Base-by-base conservation (phyloP, 495 filamentous ascomycete species). In the Aeminium ludgeri region DNA sequence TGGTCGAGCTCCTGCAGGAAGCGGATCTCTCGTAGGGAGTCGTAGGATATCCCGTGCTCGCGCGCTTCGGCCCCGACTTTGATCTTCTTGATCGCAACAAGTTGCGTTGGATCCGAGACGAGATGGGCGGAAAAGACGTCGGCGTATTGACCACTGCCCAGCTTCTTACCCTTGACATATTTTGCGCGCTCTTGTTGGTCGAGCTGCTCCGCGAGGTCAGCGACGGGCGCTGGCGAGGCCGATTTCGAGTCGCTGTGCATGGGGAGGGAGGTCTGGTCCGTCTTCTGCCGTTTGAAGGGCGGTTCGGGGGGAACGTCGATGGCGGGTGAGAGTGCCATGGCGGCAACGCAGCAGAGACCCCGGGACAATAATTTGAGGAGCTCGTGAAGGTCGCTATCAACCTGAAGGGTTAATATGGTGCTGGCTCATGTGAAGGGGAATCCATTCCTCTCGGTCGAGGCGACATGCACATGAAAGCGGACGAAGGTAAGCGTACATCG, bases 21-120 rank as follows among this genome's bases (percentile, higher is more conserved):
- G 55, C 89, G 91, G 53, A 96, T 74, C 65, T 99, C 91, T 44
- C 91, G 84, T 48, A 96, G 78, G 12, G 87, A 82, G 59, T 99
- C 91, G 65, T 86, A 82, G 11, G 82, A 73, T 50, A 99, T 72
- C 41, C 91, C 91, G 32, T 47, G 47, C 55, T 94, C 86, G 51
- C 67, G 69, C 51, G 68, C 74, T 54, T 93, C 84, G 11, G 77
- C 72, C 54, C 86, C 83, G 51, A 92, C 70, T 59, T 95, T 96
- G 65, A 99, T 93, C 64, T 95, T 96, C 56, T 99, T 99, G 58
- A 99, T 95, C 41, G 91, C 91, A 34, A 99, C 81, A 18, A 72
- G 66, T 8, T 68, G 63, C 12, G 69, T 66, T 0, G 81, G 78
- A 48, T 86, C 73, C 29, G 66, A 56, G 37, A 72, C 70, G 31